Evolutionary conservation across 164 flowering plant species (phyloP), one percentile per base, ranked within the genome.

Genomic region (Brasenia schreberi): DNA sequence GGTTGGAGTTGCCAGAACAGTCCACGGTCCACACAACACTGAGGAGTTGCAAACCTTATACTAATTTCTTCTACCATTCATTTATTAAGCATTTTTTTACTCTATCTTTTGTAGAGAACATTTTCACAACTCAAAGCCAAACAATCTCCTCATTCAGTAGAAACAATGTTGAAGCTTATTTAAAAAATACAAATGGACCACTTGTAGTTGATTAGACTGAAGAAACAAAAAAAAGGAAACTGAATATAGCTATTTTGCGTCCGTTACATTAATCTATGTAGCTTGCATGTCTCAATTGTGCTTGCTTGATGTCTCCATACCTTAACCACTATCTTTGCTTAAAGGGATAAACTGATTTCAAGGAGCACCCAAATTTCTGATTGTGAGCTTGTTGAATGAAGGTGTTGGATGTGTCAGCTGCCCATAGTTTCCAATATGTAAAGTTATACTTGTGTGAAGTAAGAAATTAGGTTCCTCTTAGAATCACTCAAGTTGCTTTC

Each of bases 231-330:
- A 23, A 12, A 45, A 1, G 53, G 53, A 4, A 45, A 45, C 3
- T 7, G 12, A 45, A 45, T 7, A 12, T 12, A 12, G 53, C 6
- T 7, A 5, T 45, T 45, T 6, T 45, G 7, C 5, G 2, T 45
- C 80, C 83, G 72, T 81, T 68, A 71, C 88, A 89, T 75, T 80
- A 83, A 69, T 92, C 98, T 72, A 89, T 96, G 77, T 88, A 87
- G 43, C 98, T 95, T 49, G 96, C 92, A 76, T 82, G 89, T 71
- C 82, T 83, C 66, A 88, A 81, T 17, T 89, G 71, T 67, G 87
- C 83, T 71, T 88, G 88, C 85, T 86, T 89, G 73, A 92, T 81
- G 43, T 92, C 92, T 73, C 87, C 92, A 56, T 82, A 70, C 68
- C 73, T 80, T 19, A 79, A 7, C 18, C 70, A 7, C 68, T 64